These are phyloP conservation scores for Mucor sp. DNA, from an alignment of 371 early-diverging fungal genomes.

Conservation along the genomic window DNA sequence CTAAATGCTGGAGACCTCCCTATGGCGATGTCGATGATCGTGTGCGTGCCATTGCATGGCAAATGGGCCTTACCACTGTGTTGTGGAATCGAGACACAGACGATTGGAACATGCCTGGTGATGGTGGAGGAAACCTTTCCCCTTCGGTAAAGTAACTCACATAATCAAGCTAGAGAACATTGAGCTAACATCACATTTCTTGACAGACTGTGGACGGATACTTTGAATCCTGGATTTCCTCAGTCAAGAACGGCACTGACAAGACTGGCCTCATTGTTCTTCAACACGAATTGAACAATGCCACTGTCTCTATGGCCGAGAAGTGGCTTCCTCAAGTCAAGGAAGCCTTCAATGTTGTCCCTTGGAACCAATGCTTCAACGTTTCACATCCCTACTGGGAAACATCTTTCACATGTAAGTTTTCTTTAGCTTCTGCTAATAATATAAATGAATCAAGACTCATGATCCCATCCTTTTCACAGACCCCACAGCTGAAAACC, in stretches of 20 bases:
- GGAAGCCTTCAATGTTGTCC: slow-evolving; percentile 46
- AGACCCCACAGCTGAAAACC: slow-evolving; percentile 24
- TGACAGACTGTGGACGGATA: slow-evolving; percentile 35
- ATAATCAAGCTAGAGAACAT: no score
- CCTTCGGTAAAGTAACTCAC: neutral
- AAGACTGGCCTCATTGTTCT: slow-evolving; percentile 48
- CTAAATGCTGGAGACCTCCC: slow-evolving; percentile 62
- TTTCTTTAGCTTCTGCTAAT: neutral
- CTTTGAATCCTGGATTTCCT: slow-evolving; percentile 43
- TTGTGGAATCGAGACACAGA: slow-evolving; percentile 43
- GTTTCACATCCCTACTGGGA: slow-evolving; percentile 57
- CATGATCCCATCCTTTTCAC: neutral
- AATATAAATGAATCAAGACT: neutral
- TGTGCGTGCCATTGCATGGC: slow-evolving; percentile 55
- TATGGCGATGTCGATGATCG: slow-evolving; percentile 60
- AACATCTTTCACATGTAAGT: slow-evolving; percentile 16
- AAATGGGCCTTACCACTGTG: slow-evolving; percentile 52
- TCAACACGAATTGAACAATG: slow-evolving; percentile 51
- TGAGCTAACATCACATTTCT: no score
- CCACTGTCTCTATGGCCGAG: slow-evolving; percentile 46
- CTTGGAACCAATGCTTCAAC: slow-evolving; percentile 51
- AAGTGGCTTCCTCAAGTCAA: slow-evolving; percentile 50
- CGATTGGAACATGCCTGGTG: slow-evolving; percentile 44
- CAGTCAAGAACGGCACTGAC: slow-evolving; percentile 38
- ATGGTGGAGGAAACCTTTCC: slow-evolving; percentile 41